A percentile compares a stretch with the other conserved stretches of the same genome.
Evolutionary conservation across 306 rosid species (phyloP).

Genomic region (Cucurbita maxima): DNA sequence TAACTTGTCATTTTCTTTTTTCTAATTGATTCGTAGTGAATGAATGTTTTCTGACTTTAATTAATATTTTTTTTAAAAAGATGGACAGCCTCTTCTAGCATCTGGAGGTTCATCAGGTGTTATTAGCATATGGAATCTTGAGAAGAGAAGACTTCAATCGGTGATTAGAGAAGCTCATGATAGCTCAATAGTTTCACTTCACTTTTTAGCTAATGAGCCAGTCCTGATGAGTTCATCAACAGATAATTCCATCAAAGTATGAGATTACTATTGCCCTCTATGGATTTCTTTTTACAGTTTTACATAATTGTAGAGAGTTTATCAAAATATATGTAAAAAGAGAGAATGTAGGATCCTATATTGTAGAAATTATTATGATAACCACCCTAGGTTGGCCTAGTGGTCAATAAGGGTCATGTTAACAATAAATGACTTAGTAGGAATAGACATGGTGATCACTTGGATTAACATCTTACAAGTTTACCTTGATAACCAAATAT

Average conservation of each 20-base stretch:
- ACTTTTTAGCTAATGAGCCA: conserved; percentile 86
- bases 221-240: conserved; percentile 84
- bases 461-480: neutral
- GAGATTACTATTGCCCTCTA: conserved; percentile 3
- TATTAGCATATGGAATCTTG: conserved; percentile 92
- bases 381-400: neutral
- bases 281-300: neutral
- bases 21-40: neutral
- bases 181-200: conserved; percentile 53
- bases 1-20: neutral
- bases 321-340: neutral
- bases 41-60: conserved; percentile 1
- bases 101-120: conserved; percentile 98
- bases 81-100: conserved; percentile 91
- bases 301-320: neutral
- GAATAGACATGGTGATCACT: neutral
- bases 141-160: conserved; percentile 85
- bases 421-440: neutral
- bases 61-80: conserved; percentile 25
- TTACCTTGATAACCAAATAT: neutral
- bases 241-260: conserved; percentile 87
- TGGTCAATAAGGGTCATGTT: neutral
- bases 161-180: conserved; percentile 90
- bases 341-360: neutral
- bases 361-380: neutral